Base-by-base conservation (phyloP, 305 asterid genomes). In the Ilex paraguariensis region DNA sequence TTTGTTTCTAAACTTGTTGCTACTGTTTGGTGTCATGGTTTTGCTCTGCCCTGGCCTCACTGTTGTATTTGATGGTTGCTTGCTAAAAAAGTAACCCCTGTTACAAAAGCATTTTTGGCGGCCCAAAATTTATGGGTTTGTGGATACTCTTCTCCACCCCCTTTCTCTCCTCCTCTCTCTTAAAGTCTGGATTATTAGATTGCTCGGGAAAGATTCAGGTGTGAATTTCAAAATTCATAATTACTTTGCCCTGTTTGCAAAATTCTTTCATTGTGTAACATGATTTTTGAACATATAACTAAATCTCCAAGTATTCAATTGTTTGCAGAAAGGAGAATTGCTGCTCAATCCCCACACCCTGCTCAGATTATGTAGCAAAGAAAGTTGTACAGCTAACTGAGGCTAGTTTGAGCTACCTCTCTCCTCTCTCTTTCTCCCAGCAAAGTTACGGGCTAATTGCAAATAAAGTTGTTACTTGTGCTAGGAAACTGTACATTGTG, bases 321-420 rank as follows among this genome's bases (percentile, higher is more conserved):
- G 57, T 68, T 60, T 39, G 67, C 80, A 92, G 98, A 92, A 74
- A 83, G 97, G 82, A 84, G 98, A 72, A 88, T 81, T 33, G 96
- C 97, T 56, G 95, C 88, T 49, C 90, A 81, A 80, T 33, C 73
- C 67, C 68, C 77, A 60, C 67, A 77, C 53, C 81, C 78, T 11
- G 73, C 79, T 16, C 82, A 79, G 80, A 73, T 56, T 66, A 58
- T 36, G 73, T 71, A 74, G 82, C 87, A 76, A 82, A 72, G 80
- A 66, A 70, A 75, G 81, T 61, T 87, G 97, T 92, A 92, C 97
- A 82, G 96, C 97, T 92, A 84, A 92, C 81, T 46, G 86, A 83
- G 82, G 84, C 80, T 78, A 81, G 87, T 81, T 81, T 75, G 84
- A 78, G 84, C 87, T 75, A 57, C 81, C 83, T 67, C 78, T 67